These are phyloP conservation scores for Adansonia gregorii DNA, from an alignment of 441 rosid species.

Conservation along the genomic window DNA sequence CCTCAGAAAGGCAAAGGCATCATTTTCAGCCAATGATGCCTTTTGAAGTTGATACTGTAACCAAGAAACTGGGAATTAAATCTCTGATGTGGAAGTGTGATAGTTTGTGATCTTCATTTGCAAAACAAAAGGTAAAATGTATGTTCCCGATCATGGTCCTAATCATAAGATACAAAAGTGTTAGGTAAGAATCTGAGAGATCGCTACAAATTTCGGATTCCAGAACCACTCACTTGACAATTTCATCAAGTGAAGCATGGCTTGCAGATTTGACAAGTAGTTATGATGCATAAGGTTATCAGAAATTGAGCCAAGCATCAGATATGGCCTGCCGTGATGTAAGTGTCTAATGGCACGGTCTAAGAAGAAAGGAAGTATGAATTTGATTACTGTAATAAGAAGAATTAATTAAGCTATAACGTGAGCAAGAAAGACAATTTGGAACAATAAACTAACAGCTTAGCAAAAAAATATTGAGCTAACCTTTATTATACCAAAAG, in stretches of 20 bases:
- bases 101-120: slow-evolving; percentile 11
- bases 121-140: neutral
- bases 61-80: slow-evolving; percentile 20
- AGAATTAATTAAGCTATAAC: neutral
- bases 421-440: neutral
- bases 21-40: slow-evolving; percentile 59
- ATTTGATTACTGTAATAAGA: neutral
- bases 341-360: neutral
- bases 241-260: slow-evolving; percentile 5
- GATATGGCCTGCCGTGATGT: neutral
- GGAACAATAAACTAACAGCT: neutral
- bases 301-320: neutral
- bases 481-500: slow-evolving; percentile 80
- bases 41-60: slow-evolving; percentile 67
- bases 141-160: slow-evolving; percentile 21
- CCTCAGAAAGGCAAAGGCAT: slow-evolving; percentile 68
- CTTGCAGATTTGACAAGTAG: neutral
- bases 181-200: neutral
- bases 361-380: neutral
- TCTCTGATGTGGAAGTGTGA: slow-evolving; percentile 20
- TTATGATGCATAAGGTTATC: neutral
- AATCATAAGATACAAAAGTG: neutral
- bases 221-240: slow-evolving; percentile 6
- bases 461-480: slow-evolving; percentile 26
- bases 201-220: neutral